Evolutionary conservation across 2,329 filamentous ascomycete species (phyloP).

Genomic region (Fusarium mundagurra): DNA sequence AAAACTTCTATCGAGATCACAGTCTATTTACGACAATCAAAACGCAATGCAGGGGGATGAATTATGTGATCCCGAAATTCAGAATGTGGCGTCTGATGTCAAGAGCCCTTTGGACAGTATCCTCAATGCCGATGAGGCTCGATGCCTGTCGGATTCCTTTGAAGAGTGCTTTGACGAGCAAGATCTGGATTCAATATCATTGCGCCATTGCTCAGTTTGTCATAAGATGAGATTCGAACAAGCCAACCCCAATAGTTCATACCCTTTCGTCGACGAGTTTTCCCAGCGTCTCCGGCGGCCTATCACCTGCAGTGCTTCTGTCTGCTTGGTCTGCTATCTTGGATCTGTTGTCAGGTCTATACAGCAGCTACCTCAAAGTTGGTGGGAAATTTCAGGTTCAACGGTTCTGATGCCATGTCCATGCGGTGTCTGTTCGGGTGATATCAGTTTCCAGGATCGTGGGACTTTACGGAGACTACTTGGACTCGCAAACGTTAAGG

Average conservation of each 20-base stretch:
- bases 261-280: neutral
- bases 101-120: neutral
- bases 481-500: too few relatives aligned
- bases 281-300: neutral
- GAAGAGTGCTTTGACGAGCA: neutral
- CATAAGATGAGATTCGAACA: neutral
- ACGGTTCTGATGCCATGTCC: neutral
- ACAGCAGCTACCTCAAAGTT: neutral
- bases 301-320: neutral
- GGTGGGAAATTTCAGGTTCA: neutral
- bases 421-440: neutral
- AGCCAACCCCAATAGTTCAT: neutral
- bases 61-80: too few relatives aligned
- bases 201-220: neutral
- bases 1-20: neutral
- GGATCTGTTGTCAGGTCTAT: neutral
- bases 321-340: neutral
- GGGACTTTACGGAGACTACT: neutral
- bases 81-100: neutral
- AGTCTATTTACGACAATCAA: rapidly evolving
- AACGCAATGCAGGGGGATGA: too few relatives aligned
- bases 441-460: neutral
- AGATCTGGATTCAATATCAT: neutral
- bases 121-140: neutral
- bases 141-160: neutral